Evolutionary conservation across 2,329 filamentous ascomycete species (phyloP), one percentile per base, ranked within the genome.

Genomic region (Neofusicoccum sp.): DNA sequence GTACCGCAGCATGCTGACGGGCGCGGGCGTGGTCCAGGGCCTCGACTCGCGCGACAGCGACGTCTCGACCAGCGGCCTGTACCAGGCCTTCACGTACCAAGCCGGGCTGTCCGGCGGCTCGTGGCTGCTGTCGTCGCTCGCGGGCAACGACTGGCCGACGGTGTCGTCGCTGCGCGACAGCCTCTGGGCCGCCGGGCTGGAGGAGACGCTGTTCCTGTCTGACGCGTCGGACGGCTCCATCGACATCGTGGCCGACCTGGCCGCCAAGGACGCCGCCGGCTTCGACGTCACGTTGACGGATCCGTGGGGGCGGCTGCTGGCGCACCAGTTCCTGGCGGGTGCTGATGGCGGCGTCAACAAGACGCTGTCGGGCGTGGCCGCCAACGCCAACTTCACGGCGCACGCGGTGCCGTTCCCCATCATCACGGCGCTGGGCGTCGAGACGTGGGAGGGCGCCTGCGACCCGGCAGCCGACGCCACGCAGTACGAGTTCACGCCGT

Each of bases 401-500:
- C 66, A 72, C 64, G 68, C 72, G 12, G 77, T 73, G 2, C 79
- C 79, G 0, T 79, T 74, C 57, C 79, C 79, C 4, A 76, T 81
- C 60, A 77, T 81, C 40, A 79, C 77, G 1, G 68, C 76, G 4
- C 65, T 76, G 9, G 59, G 59, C 24, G 59, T 61, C 30, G 20
- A 56, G 26, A 40, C 49, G 14, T 60, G 45, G 45, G 48, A 7
- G 74, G 74, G 73, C 26, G 68, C 76, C 62, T 81, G 79, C 65
- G 28, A 54, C 1, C 75, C 73, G 3, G 65, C 61, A 1, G 33
- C 63, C 20, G 87, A 87, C 71, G 82, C 83, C 12, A 86, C 85
- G 49, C 80, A 85, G 26, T 89, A 83, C 66, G 87, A 89, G 66
- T 85, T 89, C 71, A 81, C 79, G 63, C 85, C 87, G 1, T 89